Evolutionary conservation across 768 basidiomycete genomes (phyloP), one percentile per base, ranked within the genome.

Genomic region (Russula olivacea): DNA sequence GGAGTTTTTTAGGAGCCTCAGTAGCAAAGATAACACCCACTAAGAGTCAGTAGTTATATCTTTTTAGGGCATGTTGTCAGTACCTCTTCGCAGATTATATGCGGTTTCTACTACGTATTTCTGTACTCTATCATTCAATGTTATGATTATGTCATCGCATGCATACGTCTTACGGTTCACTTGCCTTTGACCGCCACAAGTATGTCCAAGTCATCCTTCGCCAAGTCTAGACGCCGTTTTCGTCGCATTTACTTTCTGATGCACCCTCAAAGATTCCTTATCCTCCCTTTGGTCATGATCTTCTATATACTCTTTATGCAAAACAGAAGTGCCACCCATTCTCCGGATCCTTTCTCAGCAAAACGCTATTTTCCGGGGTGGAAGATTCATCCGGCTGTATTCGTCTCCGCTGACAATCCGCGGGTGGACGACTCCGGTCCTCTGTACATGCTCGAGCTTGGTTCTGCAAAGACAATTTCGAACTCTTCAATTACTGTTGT

Each of bases 1-100:
- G 19, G 91, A 96, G 74, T 94, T 93, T 77, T 92, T 93, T 80
- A 77, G 87, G 59, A 90, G 88, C 76, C 71, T 92, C 56, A 84
- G 80, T 21, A 66, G 75, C 21, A 79, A 79, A 61, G 73, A 72
- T 21, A 66, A 55, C 12, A 30, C 61, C 4, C 59, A 55, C 8
- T 65, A 38, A n/a, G 48, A 23, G 28, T 17, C n/a, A 6, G 45
- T 17, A 7, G 32, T 52, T 52, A 41, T 32, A 7, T 21, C n/a
- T 30, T 34, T n/a, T 9, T 30, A 14, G 19, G 43, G 19, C 36
- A 36, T 10, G 34, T 21, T 21, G 10, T 43, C n/a, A 43, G 12
- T 32, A 23, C 47, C n/a, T 28, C 25, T 55, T 55, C 19, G 47
- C 19, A 23, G 53, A 61, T 36, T 55, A 25, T 36, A 55, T 55